Evolutionary conservation across 306 rosid species (phyloP), one percentile per base, ranked within the genome.

Genomic region (Heteromeles arbutifolia): DNA sequence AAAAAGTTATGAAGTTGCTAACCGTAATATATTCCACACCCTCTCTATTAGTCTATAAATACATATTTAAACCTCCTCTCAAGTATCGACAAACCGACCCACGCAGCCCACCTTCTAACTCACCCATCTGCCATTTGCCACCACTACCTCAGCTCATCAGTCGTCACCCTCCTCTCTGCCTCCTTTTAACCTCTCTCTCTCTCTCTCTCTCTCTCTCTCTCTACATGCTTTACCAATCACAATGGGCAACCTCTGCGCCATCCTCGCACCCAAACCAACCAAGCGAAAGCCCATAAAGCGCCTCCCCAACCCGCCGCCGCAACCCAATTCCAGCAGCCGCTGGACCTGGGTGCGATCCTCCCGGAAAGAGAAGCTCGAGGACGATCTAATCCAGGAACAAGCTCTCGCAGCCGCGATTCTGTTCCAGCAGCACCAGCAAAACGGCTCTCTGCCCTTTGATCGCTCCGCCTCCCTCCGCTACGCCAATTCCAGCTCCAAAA

Each of bases 181-280:
- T 37, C 13, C 25, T 66, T 53, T 65, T 44, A 34, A 29, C 62
- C 18, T 37, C 24, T 48, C 75, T 10, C 74, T 25, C 45, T n/a
- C n/a, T 57, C 31, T 15, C 37, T 22, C n/a, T 22, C 17, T 39
- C 29, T n/a, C n/a, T 25, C 70, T 24, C 29, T 34, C 26, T 65
- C n/a, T 82, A 9, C 89, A 87, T 90, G 93, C 82, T 69, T 79
- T 70, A 11, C 29, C 74, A 70, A 73, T 2, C 14, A 52, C 21
- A 84, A 95, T 96, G 99, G 99, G 99, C 9, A 95, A 95, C 74
- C 83, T 92, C 32, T 95, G 99, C 39, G 74, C 97, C 69, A 77
- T 90, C 65, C 75, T 89, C 69, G 79, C 86, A 66, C 82, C 85
- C 29, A 84, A 83, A 29, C 48, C 89, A 4, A 41, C 73, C 26